A percentile compares a stretch with the other conserved stretches of the same genome.
Evolutionary conservation across 148 eudicot species (phyloP).

Genomic region (Rheum nobile): DNA sequence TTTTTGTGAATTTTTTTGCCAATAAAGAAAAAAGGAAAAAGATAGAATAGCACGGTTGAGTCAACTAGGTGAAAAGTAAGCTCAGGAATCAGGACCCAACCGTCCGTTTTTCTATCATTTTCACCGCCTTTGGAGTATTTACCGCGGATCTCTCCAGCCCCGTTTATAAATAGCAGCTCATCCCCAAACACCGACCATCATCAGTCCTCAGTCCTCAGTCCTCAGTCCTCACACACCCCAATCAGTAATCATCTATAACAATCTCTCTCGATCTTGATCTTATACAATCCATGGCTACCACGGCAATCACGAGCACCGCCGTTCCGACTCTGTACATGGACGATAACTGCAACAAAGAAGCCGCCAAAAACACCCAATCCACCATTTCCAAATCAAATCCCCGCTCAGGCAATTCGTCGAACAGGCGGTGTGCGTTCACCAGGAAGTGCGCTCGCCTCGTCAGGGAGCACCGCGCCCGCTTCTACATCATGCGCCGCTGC

Average conservation of each 20-base stretch:
- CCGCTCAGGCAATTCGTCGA: slow-evolving; percentile 22
- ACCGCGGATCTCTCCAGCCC: background rate
- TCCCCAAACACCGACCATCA: background rate
- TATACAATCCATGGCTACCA: background rate
- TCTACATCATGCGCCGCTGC: slow-evolving; percentile 75
- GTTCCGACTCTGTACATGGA: slow-evolving; percentile 25
- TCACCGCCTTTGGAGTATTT: background rate
- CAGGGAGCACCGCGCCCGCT: slow-evolving; percentile 74
- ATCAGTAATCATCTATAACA: background rate
- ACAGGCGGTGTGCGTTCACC: slow-evolving; percentile 48
- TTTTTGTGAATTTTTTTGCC: background rate
- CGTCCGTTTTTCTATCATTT: background rate
- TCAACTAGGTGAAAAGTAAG: background rate
- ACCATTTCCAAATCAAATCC: slow-evolving; percentile 10
- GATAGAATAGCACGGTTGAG: background rate
- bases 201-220: background rate
- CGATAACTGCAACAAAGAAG: slow-evolving; percentile 12
- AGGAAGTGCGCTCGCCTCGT: slow-evolving; percentile 68
- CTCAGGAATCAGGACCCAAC: background rate
- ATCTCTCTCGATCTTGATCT: background rate
- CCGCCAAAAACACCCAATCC: slow-evolving; percentile 7
- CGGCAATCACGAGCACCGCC: slow-evolving; percentile 1
- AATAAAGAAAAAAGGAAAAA: background rate
- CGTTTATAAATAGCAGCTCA: background rate
- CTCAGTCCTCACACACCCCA: background rate